Evolutionary conservation across 371 early-diverging fungal species (phyloP), one percentile per base, ranked within the genome.

Genomic region (Apophysomyces trapeziformis): DNA sequence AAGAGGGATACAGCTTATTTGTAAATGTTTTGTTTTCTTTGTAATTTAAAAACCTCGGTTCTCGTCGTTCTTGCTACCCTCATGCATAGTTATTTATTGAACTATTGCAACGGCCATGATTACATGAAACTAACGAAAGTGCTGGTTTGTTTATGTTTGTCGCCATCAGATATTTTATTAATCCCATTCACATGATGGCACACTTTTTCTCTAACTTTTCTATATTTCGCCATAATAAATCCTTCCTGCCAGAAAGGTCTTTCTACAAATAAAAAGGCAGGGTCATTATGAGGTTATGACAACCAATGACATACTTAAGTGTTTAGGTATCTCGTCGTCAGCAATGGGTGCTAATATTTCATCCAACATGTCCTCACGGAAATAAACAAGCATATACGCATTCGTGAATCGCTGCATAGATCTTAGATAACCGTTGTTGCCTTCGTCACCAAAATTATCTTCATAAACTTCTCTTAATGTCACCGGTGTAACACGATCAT

Each of bases 381-480:
- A 86, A 72, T 98, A 97, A 35, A 96, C 96, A 73, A 97, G 83
- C 96, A 98, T 97, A 80, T 98, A 97, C 0, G 98, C 98, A 73
- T 95, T 98, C 1, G 96, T 95, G 65, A 90, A 93, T 11, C 92
- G 86, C 66, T 87, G 92, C 38, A 68, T 38, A 38, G 54, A 32
- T 57, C 64, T 13, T 60, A 32, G 4, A 18, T 44, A 11, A 44
- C n/a, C n/a, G 13, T 50, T 8, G 14, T 1, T 37, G 16, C 32
- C 39, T 60, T 60, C 60, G 43, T 56, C 95, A n/a, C 99, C 99
- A 80, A 87, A 99, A 78, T 96, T 96, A 37, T 96, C 97, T 62
- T 97, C 95, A 66, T 96, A 85, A 11, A 96, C 99, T 66, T 99
- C 98, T 61, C 82, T 85, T 41, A 86, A 72, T 0, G 89, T 80